phyloP scores from a whole-genome alignment of 768 basidiomycete genomes.

The Myochromella boudieri region DNA sequence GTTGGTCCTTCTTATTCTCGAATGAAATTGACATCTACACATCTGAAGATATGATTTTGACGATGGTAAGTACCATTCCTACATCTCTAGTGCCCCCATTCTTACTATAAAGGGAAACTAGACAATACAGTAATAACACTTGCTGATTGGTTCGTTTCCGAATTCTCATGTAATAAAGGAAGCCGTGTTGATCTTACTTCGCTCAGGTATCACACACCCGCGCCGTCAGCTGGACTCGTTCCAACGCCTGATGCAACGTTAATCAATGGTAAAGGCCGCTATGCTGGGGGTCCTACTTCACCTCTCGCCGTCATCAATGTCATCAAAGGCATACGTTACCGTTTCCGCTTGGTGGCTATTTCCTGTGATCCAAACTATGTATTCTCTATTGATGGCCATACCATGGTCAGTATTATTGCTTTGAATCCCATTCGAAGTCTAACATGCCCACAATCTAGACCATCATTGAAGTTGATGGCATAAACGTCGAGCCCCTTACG shows the following conservation, averaged over 20 bases:
- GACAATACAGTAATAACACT: conserved; percentile 4
- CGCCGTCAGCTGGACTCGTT: conserved; percentile 18
- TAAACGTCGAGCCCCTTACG: conserved; percentile 27
- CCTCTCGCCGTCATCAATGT: conserved; percentile 48
- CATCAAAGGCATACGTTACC: conserved; percentile 39
- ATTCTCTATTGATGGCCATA: conserved; percentile 46
- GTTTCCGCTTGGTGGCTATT: conserved; percentile 51
- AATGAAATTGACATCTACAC: conserved; percentile 23
- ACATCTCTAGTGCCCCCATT: neutral
- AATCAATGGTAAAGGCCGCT: conserved; percentile 55
- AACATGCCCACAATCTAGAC: conserved; percentile 21
- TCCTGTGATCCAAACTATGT: conserved; percentile 47
- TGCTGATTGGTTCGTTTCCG: neutral
- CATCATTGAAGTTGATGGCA: conserved; percentile 41
- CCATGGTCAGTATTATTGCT: conserved; percentile 20
- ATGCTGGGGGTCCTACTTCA: conserved; percentile 35
- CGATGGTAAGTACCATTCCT: conserved; percentile 10
- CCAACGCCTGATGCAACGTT: conserved; percentile 38
- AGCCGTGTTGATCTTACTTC: neutral
- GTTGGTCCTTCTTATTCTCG: conserved; percentile 17
- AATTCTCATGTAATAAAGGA: no score
- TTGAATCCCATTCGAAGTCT: conserved; percentile 3
- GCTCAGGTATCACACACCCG: conserved; percentile 36
- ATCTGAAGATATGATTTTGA: conserved; percentile 14
- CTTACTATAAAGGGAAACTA: neutral